Percentiles rank a stretch among this genome's conserved stretches.
Evolutionary conservation across 164 flowering plant genomes (phyloP).

Genomic region (Magnolia officinalis): DNA sequence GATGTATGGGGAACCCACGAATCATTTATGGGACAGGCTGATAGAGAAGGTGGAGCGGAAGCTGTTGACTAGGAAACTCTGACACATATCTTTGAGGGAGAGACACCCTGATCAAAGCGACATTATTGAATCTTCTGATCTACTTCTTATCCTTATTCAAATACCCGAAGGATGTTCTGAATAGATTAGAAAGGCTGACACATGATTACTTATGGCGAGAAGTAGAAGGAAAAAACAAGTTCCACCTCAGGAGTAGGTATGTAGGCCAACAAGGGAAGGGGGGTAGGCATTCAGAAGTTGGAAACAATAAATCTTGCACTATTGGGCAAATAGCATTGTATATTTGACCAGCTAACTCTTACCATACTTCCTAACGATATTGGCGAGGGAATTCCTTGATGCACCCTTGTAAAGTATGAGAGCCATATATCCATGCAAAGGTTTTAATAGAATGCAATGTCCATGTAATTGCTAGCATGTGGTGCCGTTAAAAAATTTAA

Average conservation of each 20-base stretch:
- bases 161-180: not conserved
- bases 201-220: not conserved
- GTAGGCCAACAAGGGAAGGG: not conserved
- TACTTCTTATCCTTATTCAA: not conserved
- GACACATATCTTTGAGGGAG: not conserved
- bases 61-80: not conserved
- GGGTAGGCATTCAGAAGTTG: not conserved
- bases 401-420: no score
- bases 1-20: not conserved
- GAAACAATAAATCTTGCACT: not conserved
- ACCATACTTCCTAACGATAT: no score
- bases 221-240: not conserved
- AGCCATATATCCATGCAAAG: no score
- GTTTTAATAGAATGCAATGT: no score
- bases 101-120: not conserved
- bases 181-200: not conserved
- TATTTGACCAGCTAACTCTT: no score
- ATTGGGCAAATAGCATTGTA: no score
- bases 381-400: no score
- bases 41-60: not conserved
- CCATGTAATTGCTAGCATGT: no score
- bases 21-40: not conserved
- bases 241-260: not conserved
- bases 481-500: no score
- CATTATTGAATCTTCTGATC: not conserved